Base-by-base conservation (phyloP, 495 filamentous ascomycete genomes). In the Penicillium waksmanii region DNA sequence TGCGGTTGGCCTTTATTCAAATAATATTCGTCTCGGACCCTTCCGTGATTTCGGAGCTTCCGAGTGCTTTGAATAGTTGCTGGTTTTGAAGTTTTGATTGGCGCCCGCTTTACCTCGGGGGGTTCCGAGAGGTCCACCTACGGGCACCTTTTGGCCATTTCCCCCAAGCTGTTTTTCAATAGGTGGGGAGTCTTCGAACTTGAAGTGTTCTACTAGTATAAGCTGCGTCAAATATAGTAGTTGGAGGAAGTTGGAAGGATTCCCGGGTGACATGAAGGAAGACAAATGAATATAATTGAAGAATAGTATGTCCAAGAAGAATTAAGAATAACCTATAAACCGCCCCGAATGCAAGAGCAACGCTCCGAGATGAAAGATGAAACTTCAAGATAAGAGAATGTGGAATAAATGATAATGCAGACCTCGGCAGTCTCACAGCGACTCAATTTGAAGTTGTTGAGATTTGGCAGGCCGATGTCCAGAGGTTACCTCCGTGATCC, bases 381-480 rank as follows among this genome's bases (percentile, higher is more conserved):
- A 31, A 31, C 4, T 8, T 7, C 4, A 40, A 13, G 36, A 13
- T 13, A n/a, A 40, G 4, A 40, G 12, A 40, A 40, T 19, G 27
- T 21, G 47, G 11, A 21, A 18, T 31, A 31, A 33, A 57, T 33
- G 19, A 10, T 17, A 3, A 17, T 10, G 10, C 21, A 34, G 51
- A 25, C 10, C 3, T 25, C 25, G n/a, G n/a, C n/a, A 49, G 11
- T 17, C 49, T 66, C 58, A 73, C 19, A 69, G n/a, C 13, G 64
- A 70, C 60, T 78, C 77, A 53, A 80, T 76, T 18, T 69, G 67
- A 56, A 72, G 56, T 40, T 77, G 67, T 42, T 78, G 73, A 2
- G 77, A 77, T 19, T 66, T 65, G 11, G 67, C 70, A 65, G 70
- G 70, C 33, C 67, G 65, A 69, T 77, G 74, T 3, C 70, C 65